Conservation (phyloP, 2,329 filamentous ascomycete species). For the Sporothrix protearum region DNA sequence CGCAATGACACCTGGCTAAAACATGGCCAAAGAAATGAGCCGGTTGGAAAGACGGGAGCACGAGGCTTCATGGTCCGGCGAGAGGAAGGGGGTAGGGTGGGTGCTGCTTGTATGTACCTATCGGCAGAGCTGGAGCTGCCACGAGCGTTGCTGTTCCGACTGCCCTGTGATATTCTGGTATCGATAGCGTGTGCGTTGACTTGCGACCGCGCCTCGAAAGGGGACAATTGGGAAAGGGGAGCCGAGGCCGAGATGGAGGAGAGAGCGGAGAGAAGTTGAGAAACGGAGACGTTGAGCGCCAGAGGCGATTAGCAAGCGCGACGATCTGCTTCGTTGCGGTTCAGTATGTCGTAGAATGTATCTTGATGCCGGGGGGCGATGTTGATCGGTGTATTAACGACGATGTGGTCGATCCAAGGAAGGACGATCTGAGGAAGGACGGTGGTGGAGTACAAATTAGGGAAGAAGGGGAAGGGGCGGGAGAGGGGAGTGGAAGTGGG, state of each 20-base stretch:
- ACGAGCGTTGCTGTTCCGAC: neutral
- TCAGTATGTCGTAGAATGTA: neutral
- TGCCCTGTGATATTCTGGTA: neutral
- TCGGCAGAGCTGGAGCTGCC: neutral
- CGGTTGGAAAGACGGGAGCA: neutral
- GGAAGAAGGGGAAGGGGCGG: neutral
- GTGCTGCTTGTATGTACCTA: neutral
- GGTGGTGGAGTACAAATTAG: neutral
- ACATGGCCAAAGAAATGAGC: neutral
- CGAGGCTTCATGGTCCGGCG: neutral
- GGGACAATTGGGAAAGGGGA: neutral
- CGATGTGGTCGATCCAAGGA: neutral
- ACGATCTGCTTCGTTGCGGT: neutral
- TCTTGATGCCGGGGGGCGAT: neutral
- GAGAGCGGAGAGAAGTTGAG: neutral
- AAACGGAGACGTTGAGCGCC: neutral
- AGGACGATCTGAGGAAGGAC: neutral
- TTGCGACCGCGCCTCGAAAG: neutral
- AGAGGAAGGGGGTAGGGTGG: too few species aligned
- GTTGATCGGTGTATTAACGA: neutral
- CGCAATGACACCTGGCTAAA: neutral
- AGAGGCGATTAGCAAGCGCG: neutral
- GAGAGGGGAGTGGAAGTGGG: neutral
- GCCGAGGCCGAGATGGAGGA: neutral
- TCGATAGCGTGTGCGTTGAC: neutral